Evolutionary conservation across 371 early-diverging fungal species (phyloP), one percentile per base, ranked within the genome.

Genomic region (Mucor mucedo): DNA sequence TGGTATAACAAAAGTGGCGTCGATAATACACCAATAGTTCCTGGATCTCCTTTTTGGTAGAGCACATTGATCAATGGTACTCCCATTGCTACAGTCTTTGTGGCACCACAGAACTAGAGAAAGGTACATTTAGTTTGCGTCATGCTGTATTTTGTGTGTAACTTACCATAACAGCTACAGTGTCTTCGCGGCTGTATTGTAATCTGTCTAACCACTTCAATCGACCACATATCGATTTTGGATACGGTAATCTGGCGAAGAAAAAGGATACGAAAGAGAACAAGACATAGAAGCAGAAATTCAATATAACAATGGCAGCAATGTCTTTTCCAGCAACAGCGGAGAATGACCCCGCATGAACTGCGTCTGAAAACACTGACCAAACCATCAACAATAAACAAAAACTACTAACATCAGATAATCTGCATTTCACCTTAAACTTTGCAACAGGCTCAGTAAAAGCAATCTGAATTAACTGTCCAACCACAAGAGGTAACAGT

Each of bases 61-160:
- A 92, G 73, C 7, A 91, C 85, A 69, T 89, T 88, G 73, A 92
- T 89, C 66, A 92, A 71, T 1, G 92, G 92, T 4, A 91, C 86
- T 2, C 92, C 92, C 82, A 92, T 82, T 2, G 91, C 89, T 1
- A 92, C 87, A 0, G 92, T 90, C 68, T 92, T 92, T 1, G 90
- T 90, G 4, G 89, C 89, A 21, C 86, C 91, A 67, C 89, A 89
- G 68, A 74, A 82, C 81, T 80, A 66, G 8, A 47, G 8, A 29
- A 55, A 50, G 10, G 55, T 9, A 58, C 2, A 54, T 45, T 45
- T 7, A 45, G 27, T 14, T 32, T 53, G 48, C 13, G 13, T 44
- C 40, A 42, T 39, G 48, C 11, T 38, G 44, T 21, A 13, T 47
- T 14, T 38, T 38, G 13, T 9, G 50, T 8, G 50, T 50, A 33